A percentile compares a stretch with the other conserved stretches of the same genome.
Evolutionary conservation across 768 basidiomycete genomes (phyloP).

Genomic region (Tricholoma sp.): DNA sequence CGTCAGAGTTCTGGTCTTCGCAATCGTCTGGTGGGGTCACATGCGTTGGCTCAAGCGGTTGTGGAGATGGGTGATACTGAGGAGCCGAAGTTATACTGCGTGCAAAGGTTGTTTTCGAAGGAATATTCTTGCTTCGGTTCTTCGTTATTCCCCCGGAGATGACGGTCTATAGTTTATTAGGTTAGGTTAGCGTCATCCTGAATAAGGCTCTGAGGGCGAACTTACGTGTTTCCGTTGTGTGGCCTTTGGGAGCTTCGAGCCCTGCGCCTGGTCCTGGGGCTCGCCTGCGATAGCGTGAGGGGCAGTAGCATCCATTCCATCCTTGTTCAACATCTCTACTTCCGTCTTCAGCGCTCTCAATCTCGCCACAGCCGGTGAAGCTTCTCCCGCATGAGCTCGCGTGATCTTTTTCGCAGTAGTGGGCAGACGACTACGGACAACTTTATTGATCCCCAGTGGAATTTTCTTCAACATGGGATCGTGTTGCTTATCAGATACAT

Average conservation of each 20-base stretch:
- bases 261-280: not conserved
- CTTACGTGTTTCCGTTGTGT: conserved; percentile 2
- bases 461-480: conserved; percentile 5
- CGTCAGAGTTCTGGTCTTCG: conserved; percentile 12
- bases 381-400: conserved; percentile 13
- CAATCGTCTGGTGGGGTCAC: conserved; percentile 5
- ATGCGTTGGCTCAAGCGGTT: conserved; percentile 5
- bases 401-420: conserved; percentile 9
- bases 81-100: conserved; percentile 9
- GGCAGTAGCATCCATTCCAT: not conserved
- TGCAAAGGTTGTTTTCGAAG: conserved; percentile 4
- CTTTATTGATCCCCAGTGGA: conserved; percentile 1
- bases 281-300: not conserved
- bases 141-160: conserved; percentile 25
- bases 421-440: not conserved
- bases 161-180: conserved; percentile 12
- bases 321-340: conserved; percentile 20
- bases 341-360: conserved; percentile 19
- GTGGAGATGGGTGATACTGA: not conserved
- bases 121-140: conserved; percentile 12
- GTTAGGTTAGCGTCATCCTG: not conserved
- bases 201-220: not conserved
- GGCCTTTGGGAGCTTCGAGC: conserved; percentile 1
- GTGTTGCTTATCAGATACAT: not conserved
- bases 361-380: conserved; percentile 17